Percentiles rank a stretch among this genome's conserved stretches.
These are phyloP conservation scores for Tetraselmis striata DNA, from an alignment of 139 green algal genomes.

Conservation along the genomic window DNA sequence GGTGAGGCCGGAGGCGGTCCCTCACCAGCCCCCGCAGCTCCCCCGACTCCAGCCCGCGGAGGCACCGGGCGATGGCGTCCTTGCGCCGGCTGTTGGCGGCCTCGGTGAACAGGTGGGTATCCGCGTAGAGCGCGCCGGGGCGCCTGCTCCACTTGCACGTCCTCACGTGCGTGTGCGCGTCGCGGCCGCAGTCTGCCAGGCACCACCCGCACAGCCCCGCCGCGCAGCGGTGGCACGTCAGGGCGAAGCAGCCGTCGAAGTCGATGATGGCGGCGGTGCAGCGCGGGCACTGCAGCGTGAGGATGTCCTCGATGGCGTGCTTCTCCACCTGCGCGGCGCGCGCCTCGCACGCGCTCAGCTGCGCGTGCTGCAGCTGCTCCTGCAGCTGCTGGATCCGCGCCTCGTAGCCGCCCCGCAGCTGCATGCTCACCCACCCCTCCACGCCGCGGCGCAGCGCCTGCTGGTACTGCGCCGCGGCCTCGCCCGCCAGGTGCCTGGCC, in stretches of 20 bases:
- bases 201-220: not conserved
- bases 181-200: not conserved
- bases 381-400: not conserved
- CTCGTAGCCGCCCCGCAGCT: not conserved
- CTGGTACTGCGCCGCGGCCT: not conserved
- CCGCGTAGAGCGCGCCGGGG: not conserved
- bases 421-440: not conserved
- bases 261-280: not conserved
- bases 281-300: not conserved
- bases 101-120: not conserved
- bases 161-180: not conserved
- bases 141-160: not conserved
- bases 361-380: not conserved
- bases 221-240: not conserved
- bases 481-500: not conserved
- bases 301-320: not conserved
- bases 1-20: not conserved
- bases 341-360: not conserved
- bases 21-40: not conserved
- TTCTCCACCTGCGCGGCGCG: not conserved
- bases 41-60: not conserved
- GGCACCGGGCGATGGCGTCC: not conserved
- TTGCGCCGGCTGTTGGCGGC: not conserved
- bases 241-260: not conserved
- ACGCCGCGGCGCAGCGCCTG: not conserved